Evolutionary conservation across 1,139 yeast genomes (phyloP).

Genomic region (Meyerozyma sp.): DNA sequence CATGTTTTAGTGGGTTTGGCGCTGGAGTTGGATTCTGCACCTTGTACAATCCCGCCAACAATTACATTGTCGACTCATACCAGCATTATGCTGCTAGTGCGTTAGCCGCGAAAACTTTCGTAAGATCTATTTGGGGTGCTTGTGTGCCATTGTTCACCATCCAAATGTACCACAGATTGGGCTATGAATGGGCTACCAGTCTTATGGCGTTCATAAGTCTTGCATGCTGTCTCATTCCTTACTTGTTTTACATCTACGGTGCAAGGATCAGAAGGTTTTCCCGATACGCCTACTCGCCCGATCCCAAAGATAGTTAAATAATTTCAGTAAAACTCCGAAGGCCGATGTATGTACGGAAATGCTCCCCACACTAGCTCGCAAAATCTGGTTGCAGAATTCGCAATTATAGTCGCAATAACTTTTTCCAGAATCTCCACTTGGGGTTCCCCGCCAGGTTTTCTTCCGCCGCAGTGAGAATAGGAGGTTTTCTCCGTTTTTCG

Average conservation of each 20-base stretch:
- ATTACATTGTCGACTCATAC: slow-evolving; percentile 12
- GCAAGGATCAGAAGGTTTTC: slow-evolving; percentile 9
- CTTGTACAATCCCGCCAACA: slow-evolving; percentile 12
- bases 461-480: too few relatives aligned
- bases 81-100: slow-evolving; percentile 13
- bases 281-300: slow-evolving; percentile 9
- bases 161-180: slow-evolving; percentile 10
- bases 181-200: slow-evolving; percentile 12
- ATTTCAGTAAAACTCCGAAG: too few relatives aligned
- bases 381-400: too few relatives aligned
- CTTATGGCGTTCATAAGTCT: slow-evolving; percentile 10
- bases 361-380: too few relatives aligned
- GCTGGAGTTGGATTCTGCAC: slow-evolving; percentile 10
- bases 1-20: slow-evolving; percentile 9
- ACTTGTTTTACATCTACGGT: slow-evolving; percentile 8
- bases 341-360: too few relatives aligned
- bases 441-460: too few relatives aligned
- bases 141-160: slow-evolving; percentile 12
- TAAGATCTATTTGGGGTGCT: slow-evolving; percentile 10
- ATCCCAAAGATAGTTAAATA: not conserved
- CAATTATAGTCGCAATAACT: too few relatives aligned
- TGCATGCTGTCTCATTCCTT: slow-evolving; percentile 11
- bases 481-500: too few relatives aligned
- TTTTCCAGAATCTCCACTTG: too few relatives aligned
- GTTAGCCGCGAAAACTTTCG: slow-evolving; percentile 12